Conservation (phyloP, 2,329 filamentous ascomycete genomes). For the Venturia effusa region DNA sequence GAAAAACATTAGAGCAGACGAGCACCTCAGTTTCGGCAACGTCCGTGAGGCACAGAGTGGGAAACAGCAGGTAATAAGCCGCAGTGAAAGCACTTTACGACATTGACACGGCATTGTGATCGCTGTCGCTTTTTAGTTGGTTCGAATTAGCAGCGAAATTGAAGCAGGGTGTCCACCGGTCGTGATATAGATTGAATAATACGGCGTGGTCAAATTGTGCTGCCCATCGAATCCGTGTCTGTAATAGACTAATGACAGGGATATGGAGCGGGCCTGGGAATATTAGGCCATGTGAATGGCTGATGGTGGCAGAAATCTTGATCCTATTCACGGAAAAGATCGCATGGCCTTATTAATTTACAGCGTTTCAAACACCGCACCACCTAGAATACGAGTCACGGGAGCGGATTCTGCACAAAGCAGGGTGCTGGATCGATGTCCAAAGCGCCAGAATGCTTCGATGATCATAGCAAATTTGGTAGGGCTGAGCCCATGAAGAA, state of each 20-base stretch:
- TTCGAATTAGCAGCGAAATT: conserved; percentile 1
- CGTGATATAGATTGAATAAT: conserved; percentile 1
- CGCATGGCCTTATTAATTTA: conserved; percentile 1
- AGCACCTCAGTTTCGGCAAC: not conserved
- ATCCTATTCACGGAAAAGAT: not conserved
- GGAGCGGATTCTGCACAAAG: not conserved
- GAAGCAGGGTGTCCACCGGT: not conserved
- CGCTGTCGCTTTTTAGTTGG: not conserved
- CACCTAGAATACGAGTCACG: not conserved
- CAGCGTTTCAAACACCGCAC: not conserved
- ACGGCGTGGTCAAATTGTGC: not conserved
- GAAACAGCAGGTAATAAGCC: not conserved
- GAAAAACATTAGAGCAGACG: not conserved
- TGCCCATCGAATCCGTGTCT: not conserved
- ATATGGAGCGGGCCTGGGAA: not conserved
- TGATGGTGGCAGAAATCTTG: conserved; percentile 1
- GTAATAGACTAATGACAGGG: not conserved
- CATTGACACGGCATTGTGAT: not conserved
- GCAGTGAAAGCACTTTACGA: not conserved
- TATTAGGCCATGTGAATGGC: not conserved
- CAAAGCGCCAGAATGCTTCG: not conserved
- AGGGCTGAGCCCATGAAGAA: not conserved
- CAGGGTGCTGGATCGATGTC: not conserved
- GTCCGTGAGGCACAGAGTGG: not conserved
- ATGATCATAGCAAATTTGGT: not conserved